phyloP scores from a whole-genome alignment of 129 eudicot species.

The Chrysanthemum lavandulifolium region DNA sequence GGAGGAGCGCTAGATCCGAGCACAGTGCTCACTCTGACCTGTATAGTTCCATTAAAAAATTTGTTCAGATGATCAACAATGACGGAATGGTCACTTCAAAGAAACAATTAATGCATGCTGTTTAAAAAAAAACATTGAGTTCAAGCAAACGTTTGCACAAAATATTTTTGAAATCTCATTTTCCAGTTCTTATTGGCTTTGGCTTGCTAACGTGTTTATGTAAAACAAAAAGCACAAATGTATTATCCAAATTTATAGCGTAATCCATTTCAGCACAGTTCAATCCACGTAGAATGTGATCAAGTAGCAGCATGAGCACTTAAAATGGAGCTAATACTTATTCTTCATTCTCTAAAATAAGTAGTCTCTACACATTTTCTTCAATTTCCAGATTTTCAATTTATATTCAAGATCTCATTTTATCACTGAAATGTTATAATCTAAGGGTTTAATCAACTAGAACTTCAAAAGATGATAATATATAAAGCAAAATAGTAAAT shows the following conservation, averaged over 20 bases:
- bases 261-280: constrained; percentile 4
- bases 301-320: not conserved
- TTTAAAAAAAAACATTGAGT: not conserved
- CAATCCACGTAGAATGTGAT: constrained; percentile 5
- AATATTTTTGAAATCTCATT: too few species aligned
- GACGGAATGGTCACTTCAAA: not conserved
- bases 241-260: not conserved
- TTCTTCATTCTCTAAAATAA: not conserved
- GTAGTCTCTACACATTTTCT: not conserved
- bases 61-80: not conserved
- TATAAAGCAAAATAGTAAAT: constrained; percentile 9
- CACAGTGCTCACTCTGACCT: constrained; percentile 76
- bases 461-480: constrained; percentile 2
- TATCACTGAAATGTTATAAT: not conserved
- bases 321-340: not conserved
- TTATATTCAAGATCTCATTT: constrained; percentile 1
- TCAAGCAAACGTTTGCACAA: too few species aligned
- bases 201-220: too few species aligned
- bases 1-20: constrained; percentile 72
- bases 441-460: not conserved
- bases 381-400: not conserved
- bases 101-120: not conserved
- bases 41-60: not conserved
- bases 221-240: not conserved
- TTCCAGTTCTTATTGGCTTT: too few species aligned